Percentiles rank a stretch among this genome's conserved stretches.
phyloP scores from a whole-genome alignment of 805 yeast species.

The Starmerella bombi region DNA sequence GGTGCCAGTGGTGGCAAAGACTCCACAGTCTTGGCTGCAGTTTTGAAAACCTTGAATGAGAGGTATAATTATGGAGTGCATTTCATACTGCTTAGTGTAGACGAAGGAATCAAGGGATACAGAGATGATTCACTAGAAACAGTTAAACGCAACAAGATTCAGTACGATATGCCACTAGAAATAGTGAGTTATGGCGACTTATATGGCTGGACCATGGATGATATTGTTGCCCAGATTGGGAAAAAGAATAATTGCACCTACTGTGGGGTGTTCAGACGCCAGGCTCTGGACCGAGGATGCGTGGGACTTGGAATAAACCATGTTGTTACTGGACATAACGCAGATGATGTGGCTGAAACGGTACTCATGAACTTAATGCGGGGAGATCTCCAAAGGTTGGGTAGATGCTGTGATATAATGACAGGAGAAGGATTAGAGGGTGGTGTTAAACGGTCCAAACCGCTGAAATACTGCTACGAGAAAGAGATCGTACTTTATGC shows the following conservation, averaged over 20 bases:
- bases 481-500: slow-evolving; percentile 96
- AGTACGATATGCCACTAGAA: slow-evolving; percentile 65
- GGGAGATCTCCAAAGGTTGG: slow-evolving; percentile 92
- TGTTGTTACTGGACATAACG: slow-evolving; percentile 96
- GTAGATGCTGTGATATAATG: slow-evolving; percentile 71
- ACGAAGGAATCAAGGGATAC: slow-evolving; percentile 95
- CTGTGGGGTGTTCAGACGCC: slow-evolving; percentile 94
- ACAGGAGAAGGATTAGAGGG: slow-evolving; percentile 51
- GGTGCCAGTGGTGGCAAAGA: slow-evolving; percentile 99
- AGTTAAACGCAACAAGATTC: slow-evolving; percentile 80
- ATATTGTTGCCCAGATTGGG: slow-evolving; percentile 88
- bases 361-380: slow-evolving; percentile 85
- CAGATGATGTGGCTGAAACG: slow-evolving; percentile 98
- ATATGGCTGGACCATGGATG: slow-evolving; percentile 98
- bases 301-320: slow-evolving; percentile 71
- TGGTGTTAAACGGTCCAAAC: slow-evolving; percentile 87
- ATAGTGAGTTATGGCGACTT: slow-evolving; percentile 77
- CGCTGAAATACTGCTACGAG: slow-evolving; percentile 89
- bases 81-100: slow-evolving; percentile 71
- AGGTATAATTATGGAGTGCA: slow-evolving; percentile 79
- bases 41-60: slow-evolving; percentile 76
- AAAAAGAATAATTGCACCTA: slow-evolving; percentile 90
- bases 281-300: slow-evolving; percentile 94
- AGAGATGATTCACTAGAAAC: slow-evolving; percentile 96
- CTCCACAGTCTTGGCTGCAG: slow-evolving; percentile 85